A percentile compares a stretch with the other conserved stretches of the same genome.
Evolutionary conservation across 192 early-diverging fungal genomes (phyloP).

Genomic region (Thoreauomyces humboldtii): DNA sequence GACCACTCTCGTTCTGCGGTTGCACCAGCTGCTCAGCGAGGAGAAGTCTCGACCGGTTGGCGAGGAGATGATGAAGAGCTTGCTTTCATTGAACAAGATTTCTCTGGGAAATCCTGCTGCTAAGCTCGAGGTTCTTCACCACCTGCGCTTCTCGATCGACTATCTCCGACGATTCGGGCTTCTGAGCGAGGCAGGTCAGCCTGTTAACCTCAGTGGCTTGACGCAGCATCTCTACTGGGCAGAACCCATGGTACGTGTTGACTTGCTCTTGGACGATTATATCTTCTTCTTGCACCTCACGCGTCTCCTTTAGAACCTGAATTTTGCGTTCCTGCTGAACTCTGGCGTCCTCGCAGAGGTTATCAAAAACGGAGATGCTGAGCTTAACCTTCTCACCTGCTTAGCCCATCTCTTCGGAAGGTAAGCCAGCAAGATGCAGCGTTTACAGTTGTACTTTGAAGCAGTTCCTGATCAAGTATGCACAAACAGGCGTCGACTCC

Average conservation of each 20-base stretch:
- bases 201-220: conserved; percentile 27
- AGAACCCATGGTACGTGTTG: conserved; percentile 20
- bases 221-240: conserved; percentile 34
- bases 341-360: conserved; percentile 31
- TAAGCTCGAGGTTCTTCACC: conserved; percentile 32
- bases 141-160: conserved; percentile 45
- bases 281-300: background rate
- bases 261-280: background rate
- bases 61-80: conserved; percentile 1
- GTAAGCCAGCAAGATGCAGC: no score
- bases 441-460: no score
- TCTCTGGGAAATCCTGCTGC: conserved; percentile 4
- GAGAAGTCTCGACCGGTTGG: conserved; percentile 6
- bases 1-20: conserved; percentile 39
- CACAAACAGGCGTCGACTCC: background rate
- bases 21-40: conserved; percentile 28
- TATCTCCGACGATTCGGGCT: conserved; percentile 35
- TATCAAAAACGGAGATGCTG: background rate
- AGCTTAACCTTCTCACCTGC: conserved; percentile 3
- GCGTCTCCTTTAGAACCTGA: conserved; percentile 38
- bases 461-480: background rate
- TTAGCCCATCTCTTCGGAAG: conserved; percentile 15
- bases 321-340: conserved; percentile 36
- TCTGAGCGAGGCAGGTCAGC: conserved; percentile 14
- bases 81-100: background rate